Evolutionary conservation across 1,284 basidiomycete species (phyloP), one percentile per base, ranked within the genome.

Genomic region (Meira miltonrushii): DNA sequence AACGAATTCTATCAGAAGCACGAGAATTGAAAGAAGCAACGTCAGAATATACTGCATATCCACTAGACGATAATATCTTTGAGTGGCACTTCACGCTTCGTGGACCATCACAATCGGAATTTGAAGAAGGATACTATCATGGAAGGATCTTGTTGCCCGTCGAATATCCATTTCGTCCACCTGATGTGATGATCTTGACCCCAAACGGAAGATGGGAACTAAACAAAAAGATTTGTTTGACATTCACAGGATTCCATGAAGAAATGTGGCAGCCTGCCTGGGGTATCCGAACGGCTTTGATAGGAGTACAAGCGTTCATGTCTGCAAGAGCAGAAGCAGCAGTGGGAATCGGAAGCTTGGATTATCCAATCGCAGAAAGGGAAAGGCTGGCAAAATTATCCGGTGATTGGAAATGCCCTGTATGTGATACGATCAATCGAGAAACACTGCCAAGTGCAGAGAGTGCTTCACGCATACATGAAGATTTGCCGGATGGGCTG

Each of bases 51-150:
- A 81, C 84, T 59, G 93, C 92, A 9, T 86, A 85, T 0, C 93
- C 93, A 2, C 81, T 94, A 13, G 93, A 95, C 58, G 72, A 74
- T 58, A 72, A 80, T 63, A 69, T 79, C 37, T 79, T 78, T 55
- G 92, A 95, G 82, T 98, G 94, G 94, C 93, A 97, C 77, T 96
- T 92, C 72, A 97, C 94, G 7, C 83, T 97, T 53, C 86, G 91
- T 62, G 94, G 93, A 1, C 86, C 93, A 2, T 72, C 84, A 17
- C 60, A 64, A 43, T 64, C 65, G 21, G 65, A 68, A 38, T 75
- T 78, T 40, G 63, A 62, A 21, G 21, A 65, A 72, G 82, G 82
- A 0, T 71, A 82, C 13, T 97, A 96, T 80, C 92, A 96, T 80
- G 88, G 94, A 72, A 86, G 92, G 56, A 90, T 97, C 74, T 79